These are phyloP conservation scores for Neurospora sp. DNA, from an alignment of 495 filamentous ascomycete species.

Conservation along the genomic window DNA sequence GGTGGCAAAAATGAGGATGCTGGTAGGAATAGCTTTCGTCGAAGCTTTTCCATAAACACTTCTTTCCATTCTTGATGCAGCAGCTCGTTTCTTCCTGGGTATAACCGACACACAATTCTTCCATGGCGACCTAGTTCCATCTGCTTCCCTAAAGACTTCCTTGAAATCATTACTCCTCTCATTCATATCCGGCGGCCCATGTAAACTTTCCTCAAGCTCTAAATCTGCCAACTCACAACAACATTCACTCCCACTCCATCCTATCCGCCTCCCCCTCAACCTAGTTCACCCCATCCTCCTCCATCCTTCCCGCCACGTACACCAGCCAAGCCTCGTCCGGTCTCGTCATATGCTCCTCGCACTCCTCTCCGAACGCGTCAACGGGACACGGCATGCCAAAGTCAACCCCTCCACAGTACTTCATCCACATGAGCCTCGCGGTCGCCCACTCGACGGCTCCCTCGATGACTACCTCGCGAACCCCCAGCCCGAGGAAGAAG, in stretches of 20 bases:
- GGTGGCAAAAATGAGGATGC: too few species aligned
- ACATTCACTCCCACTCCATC: background rate
- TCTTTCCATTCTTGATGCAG: background rate
- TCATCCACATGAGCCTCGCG: background rate
- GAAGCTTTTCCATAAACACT: background rate
- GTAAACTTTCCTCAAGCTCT: background rate
- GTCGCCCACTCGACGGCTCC: background rate
- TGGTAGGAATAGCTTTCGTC: background rate
- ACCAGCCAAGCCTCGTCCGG: background rate
- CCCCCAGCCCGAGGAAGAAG: background rate
- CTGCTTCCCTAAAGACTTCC: background rate
- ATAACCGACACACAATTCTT: background rate
- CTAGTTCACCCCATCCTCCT: background rate
- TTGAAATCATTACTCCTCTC: accelerated
- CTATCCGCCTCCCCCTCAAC: background rate
- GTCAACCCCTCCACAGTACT: background rate
- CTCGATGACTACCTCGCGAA: background rate
- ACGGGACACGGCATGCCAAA: background rate
- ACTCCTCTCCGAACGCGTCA: background rate
- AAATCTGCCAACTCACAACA: background rate
- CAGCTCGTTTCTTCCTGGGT: background rate
- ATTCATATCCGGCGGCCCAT: background rate
- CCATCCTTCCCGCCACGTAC: background rate
- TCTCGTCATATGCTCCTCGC: background rate
- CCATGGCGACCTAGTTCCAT: background rate